phyloP scores from a whole-genome alignment of 345 rosid species.

The Pseudoturritis turrita region DNA sequence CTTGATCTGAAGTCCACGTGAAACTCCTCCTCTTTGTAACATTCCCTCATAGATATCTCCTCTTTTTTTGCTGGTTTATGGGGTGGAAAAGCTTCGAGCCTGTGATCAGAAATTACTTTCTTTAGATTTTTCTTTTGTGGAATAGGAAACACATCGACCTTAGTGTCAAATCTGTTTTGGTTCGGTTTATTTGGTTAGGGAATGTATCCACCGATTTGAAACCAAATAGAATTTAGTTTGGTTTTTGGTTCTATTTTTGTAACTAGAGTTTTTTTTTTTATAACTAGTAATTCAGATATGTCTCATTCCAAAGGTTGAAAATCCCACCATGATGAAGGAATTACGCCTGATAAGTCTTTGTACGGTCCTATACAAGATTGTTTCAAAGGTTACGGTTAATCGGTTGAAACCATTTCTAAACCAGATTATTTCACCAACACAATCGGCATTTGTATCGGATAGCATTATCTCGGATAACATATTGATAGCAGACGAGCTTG shows the following conservation, averaged over 20 bases:
- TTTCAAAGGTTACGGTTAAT: too few relatives aligned
- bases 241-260: background rate
- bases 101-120: background rate
- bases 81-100: background rate
- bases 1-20: constrained; percentile 16
- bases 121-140: background rate
- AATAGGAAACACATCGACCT: background rate
- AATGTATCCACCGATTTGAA: background rate
- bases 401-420: too few relatives aligned
- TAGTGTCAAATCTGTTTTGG: background rate
- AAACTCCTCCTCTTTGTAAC: constrained; percentile 8
- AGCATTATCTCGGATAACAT: too few relatives aligned
- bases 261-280: too few relatives aligned
- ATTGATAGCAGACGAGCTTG: too few relatives aligned
- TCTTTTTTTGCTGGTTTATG: background rate
- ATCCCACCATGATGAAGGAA: too few relatives aligned
- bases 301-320: too few relatives aligned
- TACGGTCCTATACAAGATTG: too few relatives aligned
- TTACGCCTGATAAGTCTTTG: too few relatives aligned
- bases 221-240: background rate
- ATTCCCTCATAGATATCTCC: constrained; percentile 1
- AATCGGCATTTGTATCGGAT: too few relatives aligned
- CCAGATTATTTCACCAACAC: too few relatives aligned
- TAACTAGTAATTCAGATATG: too few relatives aligned
- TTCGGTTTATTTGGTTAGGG: background rate